Evolutionary conservation across 352 stramenopile species (phyloP).

Genomic region (Pythium folliculosum): DNA sequence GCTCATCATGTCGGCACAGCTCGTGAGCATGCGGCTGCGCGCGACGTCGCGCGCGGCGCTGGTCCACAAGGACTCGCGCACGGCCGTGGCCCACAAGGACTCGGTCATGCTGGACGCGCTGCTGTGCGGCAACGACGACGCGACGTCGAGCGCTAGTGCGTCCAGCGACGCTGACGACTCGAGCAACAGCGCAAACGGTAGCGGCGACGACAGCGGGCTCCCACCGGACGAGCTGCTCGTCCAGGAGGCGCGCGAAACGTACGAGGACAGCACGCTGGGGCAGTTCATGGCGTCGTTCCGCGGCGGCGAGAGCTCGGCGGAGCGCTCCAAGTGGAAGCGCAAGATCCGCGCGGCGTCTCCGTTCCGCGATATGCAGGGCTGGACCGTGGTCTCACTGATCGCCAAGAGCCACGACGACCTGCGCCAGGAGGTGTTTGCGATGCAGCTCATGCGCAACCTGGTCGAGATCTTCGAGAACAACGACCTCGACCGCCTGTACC

Average conservation of each 20-base stretch:
- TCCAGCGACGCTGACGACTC: slow-evolving; percentile 1
- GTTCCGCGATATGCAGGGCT: slow-evolving; percentile 30
- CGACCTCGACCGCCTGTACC: slow-evolving; percentile 31
- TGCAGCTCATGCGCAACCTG: slow-evolving; percentile 38
- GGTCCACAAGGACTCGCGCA: neutral
- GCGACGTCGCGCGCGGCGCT: slow-evolving; percentile 15
- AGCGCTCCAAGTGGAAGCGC: slow-evolving; percentile 10
- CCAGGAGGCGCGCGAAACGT: slow-evolving; percentile 32
- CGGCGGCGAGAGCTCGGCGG: slow-evolving; percentile 3
- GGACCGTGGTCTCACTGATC: slow-evolving; percentile 42
- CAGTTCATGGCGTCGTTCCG: slow-evolving; percentile 23
- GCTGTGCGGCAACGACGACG: slow-evolving; percentile 31
- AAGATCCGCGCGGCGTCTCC: slow-evolving; percentile 25
- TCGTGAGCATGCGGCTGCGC: slow-evolving; percentile 14
- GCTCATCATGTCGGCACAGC: slow-evolving; percentile 10
- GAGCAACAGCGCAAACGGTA: neutral
- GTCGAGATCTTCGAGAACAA: slow-evolving; percentile 37
- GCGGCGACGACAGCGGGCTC: slow-evolving; percentile 11
- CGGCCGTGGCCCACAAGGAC: slow-evolving; percentile 21
- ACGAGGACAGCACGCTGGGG: slow-evolving; percentile 32
- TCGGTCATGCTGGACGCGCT: slow-evolving; percentile 37
- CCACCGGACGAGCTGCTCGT: slow-evolving; percentile 31
- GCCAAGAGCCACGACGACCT: slow-evolving; percentile 47
- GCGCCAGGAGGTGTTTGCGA: slow-evolving; percentile 42
- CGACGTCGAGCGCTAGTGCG: slow-evolving; percentile 6